Evolutionary conservation across 23 red algal species (phyloP).

Genomic region (Chondrus crispus): DNA sequence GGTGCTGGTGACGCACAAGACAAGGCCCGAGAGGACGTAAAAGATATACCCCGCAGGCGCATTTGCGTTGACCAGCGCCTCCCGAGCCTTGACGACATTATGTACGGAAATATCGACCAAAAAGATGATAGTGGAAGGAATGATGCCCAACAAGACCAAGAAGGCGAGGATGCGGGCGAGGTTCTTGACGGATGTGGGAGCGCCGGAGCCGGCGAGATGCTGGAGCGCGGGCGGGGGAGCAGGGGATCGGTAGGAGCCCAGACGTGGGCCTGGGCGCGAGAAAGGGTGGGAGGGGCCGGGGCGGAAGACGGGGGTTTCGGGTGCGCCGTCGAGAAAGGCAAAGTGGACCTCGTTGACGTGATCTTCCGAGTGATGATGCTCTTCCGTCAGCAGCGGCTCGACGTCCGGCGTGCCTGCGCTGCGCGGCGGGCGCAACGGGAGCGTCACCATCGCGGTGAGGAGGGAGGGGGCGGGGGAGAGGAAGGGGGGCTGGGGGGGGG

Average conservation of each 20-base stretch:
- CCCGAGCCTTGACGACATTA: constrained; percentile 45
- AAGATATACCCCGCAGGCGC: constrained; percentile 42
- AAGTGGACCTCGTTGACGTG: constrained; percentile 76
- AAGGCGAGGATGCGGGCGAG: constrained; percentile 65
- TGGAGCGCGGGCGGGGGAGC: constrained; percentile 9
- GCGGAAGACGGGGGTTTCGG: constrained; percentile 24
- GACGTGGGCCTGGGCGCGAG: too few relatives aligned
- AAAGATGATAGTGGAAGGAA: constrained; percentile 90
- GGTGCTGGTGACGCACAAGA: constrained; percentile 81
- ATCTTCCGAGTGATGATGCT: constrained; percentile 1
- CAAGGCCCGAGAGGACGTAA: constrained; percentile 74
- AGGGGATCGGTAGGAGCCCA: background rate
- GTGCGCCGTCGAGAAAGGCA: constrained; percentile 64
- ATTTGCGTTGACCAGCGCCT: constrained; percentile 21
- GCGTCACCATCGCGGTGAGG: background rate
- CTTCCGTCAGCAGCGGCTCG: too few relatives aligned
- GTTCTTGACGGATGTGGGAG: constrained; percentile 24
- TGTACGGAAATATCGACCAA: constrained; percentile 90
- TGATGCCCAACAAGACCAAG: constrained; percentile 87
- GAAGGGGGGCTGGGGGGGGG: background rate
- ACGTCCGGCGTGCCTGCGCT: too few relatives aligned
- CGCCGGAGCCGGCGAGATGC: constrained; percentile 48
- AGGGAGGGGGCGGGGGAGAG: background rate
- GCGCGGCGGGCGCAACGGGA: background rate
- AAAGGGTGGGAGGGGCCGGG: background rate